Base-by-base conservation (phyloP, 169 alveolate species). In the Theileria sp. region DNA sequence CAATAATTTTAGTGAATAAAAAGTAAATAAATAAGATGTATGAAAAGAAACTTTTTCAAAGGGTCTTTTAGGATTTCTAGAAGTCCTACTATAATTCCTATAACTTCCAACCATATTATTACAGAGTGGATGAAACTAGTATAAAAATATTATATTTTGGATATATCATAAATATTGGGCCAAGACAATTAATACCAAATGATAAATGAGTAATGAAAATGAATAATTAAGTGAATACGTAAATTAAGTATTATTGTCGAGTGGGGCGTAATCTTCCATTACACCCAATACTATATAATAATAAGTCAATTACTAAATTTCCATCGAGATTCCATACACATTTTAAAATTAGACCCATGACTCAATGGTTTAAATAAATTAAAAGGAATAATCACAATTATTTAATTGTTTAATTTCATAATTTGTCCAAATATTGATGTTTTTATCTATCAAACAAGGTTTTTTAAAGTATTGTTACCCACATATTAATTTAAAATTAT, bases 61-160 rank as follows among this genome's bases (percentile, higher is more conserved):
- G 75, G 99, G 98, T 79, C 98, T 94, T 93, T 95, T 95, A 56
- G 99, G 99, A 66, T 95, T 93, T 79, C 94, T 92, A 74, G 96
- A 92, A 23, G 98, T 96, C 91, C 92, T 94, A 60, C 94, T 91
- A 82, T 89, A 92, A 75, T 92, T 94, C 77, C 96, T 94, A 82
- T 93, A 92, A 64, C 94, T 89, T 81, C 93, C 93, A 68, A 82
- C 94, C 97, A 94, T 94, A 36, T 64, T 62, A 28, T 49, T 23
- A 17, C 26, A 50, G 28, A 64, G 25, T 17, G 8, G 70, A 51
- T 74, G 3, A 74, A 74, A 76, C 54, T 44, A 44, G 54, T 44
- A 44, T 44, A 44, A 44, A 44, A 44, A 8, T 44, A 1, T 44
- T 44, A 44, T 44, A 13, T 4, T 44, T 44, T 44, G 54, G 12